A percentile compares a stretch with the other conserved stretches of the same genome.
phyloP scores from a whole-genome alignment of 192 early-diverging fungal genomes.

The Podila horticola region DNA sequence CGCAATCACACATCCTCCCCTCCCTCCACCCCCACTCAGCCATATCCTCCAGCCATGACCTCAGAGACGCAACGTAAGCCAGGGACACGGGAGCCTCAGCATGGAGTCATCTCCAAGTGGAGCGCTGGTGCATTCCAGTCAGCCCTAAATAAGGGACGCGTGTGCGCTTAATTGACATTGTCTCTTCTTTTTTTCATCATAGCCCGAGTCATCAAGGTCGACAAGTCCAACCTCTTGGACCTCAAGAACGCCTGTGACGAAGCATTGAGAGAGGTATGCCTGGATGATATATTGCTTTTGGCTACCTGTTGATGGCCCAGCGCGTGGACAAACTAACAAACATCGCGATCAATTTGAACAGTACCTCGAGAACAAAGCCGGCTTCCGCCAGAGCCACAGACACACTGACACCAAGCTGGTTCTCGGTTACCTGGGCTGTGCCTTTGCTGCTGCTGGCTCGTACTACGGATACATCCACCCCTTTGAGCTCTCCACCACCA shows the following conservation, averaged over 20 bases:
- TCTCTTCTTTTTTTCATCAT: not conserved
- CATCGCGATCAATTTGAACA: conserved; percentile 4
- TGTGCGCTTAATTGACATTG: not conserved
- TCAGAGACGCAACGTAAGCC: conserved; percentile 15
- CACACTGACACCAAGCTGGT: conserved; percentile 86
- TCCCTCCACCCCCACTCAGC: not conserved
- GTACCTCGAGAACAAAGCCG: conserved; percentile 57
- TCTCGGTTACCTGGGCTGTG: conserved; percentile 80
- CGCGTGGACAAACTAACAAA: not conserved
- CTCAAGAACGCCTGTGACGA: conserved; percentile 75
- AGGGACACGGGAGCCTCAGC: not conserved
- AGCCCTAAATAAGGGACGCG: not conserved
- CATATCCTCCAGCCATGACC: conserved; percentile 10
- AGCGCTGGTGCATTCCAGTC: not conserved
- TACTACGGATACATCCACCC: conserved; percentile 75
- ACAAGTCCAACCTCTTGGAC: conserved; percentile 56
- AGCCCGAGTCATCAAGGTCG: conserved; percentile 48
- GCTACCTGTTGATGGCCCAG: no score
- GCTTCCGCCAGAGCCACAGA: conserved; percentile 77
- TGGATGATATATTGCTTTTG: not conserved
- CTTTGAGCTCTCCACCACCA: conserved; percentile 64
- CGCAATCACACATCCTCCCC: not conserved
- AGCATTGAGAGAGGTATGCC: conserved; percentile 62
- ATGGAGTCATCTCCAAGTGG: not conserved
- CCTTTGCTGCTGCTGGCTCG: conserved; percentile 78